Base-by-base conservation (phyloP, 2,329 filamentous ascomycete species). In the Penicillium sp. region DNA sequence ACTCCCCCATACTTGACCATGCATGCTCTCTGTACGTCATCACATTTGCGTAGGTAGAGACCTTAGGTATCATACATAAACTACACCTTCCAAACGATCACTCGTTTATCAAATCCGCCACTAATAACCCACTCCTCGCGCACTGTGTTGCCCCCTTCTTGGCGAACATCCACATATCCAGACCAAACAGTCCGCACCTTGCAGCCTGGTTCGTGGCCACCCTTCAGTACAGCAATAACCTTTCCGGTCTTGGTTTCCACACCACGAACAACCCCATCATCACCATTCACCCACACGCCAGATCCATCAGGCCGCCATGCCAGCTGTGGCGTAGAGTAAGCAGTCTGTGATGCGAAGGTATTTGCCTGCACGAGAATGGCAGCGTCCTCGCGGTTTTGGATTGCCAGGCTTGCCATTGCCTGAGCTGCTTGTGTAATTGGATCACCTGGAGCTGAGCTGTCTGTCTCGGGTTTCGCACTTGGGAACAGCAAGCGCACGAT, bases 231-330 rank as follows among this genome's bases (percentile, higher is more conserved):
- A 21, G 73, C 70, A 24, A 81, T 69, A 2, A 86, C 71, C 67
- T 84, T 87, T 6, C 85, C 85, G 1, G 78, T 85, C 52, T 71
- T 79, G 3, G 78, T 75, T 66, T 87, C 85, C 6, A 88, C 72
- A 1, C 85, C 85, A 45, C 85, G 75, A 27, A 88, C 76, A 7
- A 82, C 74, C 0, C 86, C 85, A 66, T 88, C 86, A 62, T 88
- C 85, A 3, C 83, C 83, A 70, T 85, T 87, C 11, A 87, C 83
- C 78, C 83, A 88, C 0, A 88, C 71, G 0, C 85, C 85, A 40
- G 76, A 81, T 1, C 83, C 84, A 65, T 86, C 79, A 1, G 84
- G 83, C 24, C 85, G 72, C 85, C 86, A 88, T 5, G 77, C 79
- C 6, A 87, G 73, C 48, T 83, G 79, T 7, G 85, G 85, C 5